Base-by-base conservation (phyloP, 495 filamentous ascomycete genomes). In the Aspergillus steynii region DNA sequence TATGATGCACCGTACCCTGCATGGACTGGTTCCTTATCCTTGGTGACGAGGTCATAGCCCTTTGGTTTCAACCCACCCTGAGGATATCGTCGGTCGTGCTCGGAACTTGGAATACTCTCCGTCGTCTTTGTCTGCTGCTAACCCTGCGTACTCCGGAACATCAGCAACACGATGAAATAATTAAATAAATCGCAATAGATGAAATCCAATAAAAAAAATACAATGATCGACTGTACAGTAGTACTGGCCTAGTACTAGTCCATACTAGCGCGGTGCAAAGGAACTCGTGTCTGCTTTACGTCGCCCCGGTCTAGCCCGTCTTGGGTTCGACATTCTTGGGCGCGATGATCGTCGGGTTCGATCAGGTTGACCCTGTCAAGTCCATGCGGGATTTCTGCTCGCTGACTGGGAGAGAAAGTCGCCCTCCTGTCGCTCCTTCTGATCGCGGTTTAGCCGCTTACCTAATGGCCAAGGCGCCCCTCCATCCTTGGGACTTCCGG, bases 141-240 rank as follows among this genome's bases (percentile, higher is more conserved):
- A 20, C 20, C 20, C 20, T 20, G 20, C 20, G 20, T 20, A 20
- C 20, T 20, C 20, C 20, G 20, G 20, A 20, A 20, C 20, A 20
- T 20, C 20, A 20, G 20, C 20, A 20, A 20, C 20, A 20, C 20
- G 20, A 20, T 20, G 29, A 31, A 26, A 27, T 52, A 9, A 57
- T 25, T 20, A 20, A 20, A 20, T 20, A 20, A 20, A 20, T 20
- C 20, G 20, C 20, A 20, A 20, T 20, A 20, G 20, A 20, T 20
- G 20, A 20, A 20, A 20, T 20, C 20, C 20, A 20, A 20, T 20
- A 20, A 20, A 20, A 20, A 20, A 20, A 20, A 61, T 67, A 63
- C 65, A 55, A 63, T 63, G 61, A 63, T 67, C 65, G 60, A 61
- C 65, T 59, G 34, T 32, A 64, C 61, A 59, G 56, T 59, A 59